Evolutionary conservation across 345 rosid species (phyloP), one percentile per base, ranked within the genome.

Genomic region (Punica granatum): DNA sequence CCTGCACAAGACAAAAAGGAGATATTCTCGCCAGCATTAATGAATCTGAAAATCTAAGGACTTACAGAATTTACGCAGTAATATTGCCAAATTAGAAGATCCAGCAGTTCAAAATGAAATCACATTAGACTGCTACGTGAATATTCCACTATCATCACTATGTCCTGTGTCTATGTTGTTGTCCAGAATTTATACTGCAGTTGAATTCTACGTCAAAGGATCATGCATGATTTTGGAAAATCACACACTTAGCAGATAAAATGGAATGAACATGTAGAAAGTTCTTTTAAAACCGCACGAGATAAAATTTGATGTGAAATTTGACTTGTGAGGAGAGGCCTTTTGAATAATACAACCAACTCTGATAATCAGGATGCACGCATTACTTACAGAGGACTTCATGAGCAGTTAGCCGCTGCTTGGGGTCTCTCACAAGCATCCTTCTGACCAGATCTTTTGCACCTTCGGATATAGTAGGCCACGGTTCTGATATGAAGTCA

Each of bases 361-460:
- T 28, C 63, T 31, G 35, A 12, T 33, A 61, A 33, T 61, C 43
- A 36, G 28, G 42, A 33, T 21, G 39, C 26, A 34, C 16, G 16
- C 6, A 65, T 60, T 64, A 82, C 92, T 82, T 71, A 88, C 98
- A 74, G 35, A 92, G 92, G 74, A 89, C 96, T 85, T 92, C 89
- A 63, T 85, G 89, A 58, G 96, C 86, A 31, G 96, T 87, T 75
- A 92, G 51, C 69, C 98, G 80, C 78, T 76, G 89, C 75, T 77
- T 87, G 44, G 92, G 96, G 30, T 92, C 96, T 74, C 88, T 84
- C n/a, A 76, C 84, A 44, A 92, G 85, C 98, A 92, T 92, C 78
- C 77, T 83, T 59, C 89, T 79, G 19, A 92, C 93, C 66, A 92
- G 75, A 81, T 92, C 94, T 76, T 92, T 92, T 30, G 94, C 98